Conservation (phyloP, 2,329 filamentous ascomycete genomes). For the Coniochaeta sp. region DNA sequence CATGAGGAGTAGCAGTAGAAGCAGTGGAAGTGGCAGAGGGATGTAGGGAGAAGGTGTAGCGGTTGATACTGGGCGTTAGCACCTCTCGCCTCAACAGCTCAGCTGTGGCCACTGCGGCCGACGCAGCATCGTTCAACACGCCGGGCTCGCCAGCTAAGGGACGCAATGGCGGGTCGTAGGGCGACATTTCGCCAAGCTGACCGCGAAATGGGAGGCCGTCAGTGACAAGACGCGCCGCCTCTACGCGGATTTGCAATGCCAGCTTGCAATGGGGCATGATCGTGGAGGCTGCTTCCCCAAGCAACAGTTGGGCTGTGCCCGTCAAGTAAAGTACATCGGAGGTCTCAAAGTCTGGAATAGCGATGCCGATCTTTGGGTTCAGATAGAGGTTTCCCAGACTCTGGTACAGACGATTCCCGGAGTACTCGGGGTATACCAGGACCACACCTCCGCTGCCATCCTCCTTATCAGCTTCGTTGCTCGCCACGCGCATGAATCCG, state of each 20-base stretch:
- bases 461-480: slow-evolving; percentile 31
- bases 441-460: slow-evolving; percentile 20
- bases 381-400: slow-evolving; percentile 68
- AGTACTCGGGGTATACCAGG: slow-evolving; percentile 75
- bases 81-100: slow-evolving; percentile 48
- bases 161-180: slow-evolving; percentile 72
- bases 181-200: slow-evolving; percentile 49
- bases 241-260: slow-evolving; percentile 60
- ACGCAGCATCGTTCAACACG: neutral
- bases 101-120: slow-evolving; percentile 30
- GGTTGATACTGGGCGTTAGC: slow-evolving; percentile 59
- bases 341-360: slow-evolving; percentile 66
- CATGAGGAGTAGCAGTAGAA: slow-evolving; percentile 15
- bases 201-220: slow-evolving; percentile 64
- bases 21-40: neutral
- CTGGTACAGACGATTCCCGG: slow-evolving; percentile 77
- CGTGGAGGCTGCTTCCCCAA: slow-evolving; percentile 52
- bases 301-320: slow-evolving; percentile 57
- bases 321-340: slow-evolving; percentile 70
- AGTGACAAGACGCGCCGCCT: slow-evolving; percentile 53
- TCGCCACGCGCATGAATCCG: slow-evolving; percentile 65
- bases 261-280: slow-evolving; percentile 65
- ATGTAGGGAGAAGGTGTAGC: slow-evolving; percentile 43
- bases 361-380: slow-evolving; percentile 60
- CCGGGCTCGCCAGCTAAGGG: slow-evolving; percentile 52